Evolutionary conservation across 352 stramenopile genomes (phyloP), one percentile per base, ranked within the genome.

Genomic region (Globisporangium nagaii): DNA sequence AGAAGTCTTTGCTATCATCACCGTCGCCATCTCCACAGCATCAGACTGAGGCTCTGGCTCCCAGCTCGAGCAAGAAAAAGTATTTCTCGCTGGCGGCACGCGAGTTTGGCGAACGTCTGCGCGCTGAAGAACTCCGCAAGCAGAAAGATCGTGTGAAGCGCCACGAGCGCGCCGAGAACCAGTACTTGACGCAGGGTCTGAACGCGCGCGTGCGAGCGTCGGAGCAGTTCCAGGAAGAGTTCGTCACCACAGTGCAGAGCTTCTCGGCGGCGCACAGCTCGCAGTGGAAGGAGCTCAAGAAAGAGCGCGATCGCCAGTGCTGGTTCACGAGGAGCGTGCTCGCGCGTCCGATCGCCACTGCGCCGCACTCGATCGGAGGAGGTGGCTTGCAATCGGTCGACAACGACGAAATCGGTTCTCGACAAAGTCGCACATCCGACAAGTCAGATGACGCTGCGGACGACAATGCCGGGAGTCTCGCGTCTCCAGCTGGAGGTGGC

Each of bases 211-310:
- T 80, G 9, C 66, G 73, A 4, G 69, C 70, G 10, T 37, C 71
- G 0, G 70, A 79, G 13, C 58, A 63, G 5, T 88, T 90, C 49
- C 75, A 90, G 48, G 60, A 85, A 25, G 75, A 79, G 15, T 90
- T 90, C 49, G 79, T 87, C 36, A 67, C 66, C 22, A 79, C 65
- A 0, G 55, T 90, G 50, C 73, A 75, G 8, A 63, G 61, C 27
- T 90, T 90, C 43, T 62, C 71, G 8, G 66, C 65, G 0, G 50
- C 56, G 17, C 50, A 68, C 6, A 58, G 63, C 20, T 67, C 70
- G 0, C 80, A 84, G 39, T 90, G 79, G 79, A 59, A 68, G 9
- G 60, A 58, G 17, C 60, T 90, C 9, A 68, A 82, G 43, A 60
- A 65, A 4, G 75, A 86, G 1, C 61, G 73, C 37, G 66, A 84